These are phyloP conservation scores for Xylaria sp. DNA, from an alignment of 2,329 filamentous ascomycete genomes.

Conservation along the genomic window DNA sequence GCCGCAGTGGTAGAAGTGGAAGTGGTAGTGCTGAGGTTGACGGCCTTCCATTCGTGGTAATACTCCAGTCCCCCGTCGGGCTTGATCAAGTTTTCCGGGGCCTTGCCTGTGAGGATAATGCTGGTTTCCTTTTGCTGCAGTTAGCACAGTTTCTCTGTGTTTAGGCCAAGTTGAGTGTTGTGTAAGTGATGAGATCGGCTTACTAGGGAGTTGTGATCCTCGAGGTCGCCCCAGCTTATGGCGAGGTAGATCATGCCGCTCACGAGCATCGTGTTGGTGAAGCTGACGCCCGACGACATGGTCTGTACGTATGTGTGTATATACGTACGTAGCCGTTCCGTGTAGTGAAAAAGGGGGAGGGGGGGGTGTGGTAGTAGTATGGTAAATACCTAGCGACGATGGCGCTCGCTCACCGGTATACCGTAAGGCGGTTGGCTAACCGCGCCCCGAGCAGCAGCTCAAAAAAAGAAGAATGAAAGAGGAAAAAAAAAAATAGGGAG, in stretches of 20 bases:
- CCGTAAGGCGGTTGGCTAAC: not conserved
- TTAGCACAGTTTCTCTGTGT: not conserved
- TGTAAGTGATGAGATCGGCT: not conserved
- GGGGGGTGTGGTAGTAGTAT: not conserved
- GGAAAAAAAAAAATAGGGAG: not conserved
- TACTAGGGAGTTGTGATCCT: not conserved
- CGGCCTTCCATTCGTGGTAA: not conserved
- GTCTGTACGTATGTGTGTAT: not conserved
- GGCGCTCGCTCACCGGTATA: not conserved
- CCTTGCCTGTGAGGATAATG: not conserved
- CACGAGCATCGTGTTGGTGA: not conserved
- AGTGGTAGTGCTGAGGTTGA: not conserved
- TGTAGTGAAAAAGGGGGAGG: not conserved
- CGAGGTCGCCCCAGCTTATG: not conserved
- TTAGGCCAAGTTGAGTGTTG: not conserved
- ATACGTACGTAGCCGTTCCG: not conserved
- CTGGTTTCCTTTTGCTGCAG: not conserved
- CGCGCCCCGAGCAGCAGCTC: no score
- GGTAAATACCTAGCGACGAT: not conserved
- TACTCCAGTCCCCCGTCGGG: not conserved
- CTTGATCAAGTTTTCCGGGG: not conserved
- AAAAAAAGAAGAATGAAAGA: not conserved
- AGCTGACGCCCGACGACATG: not conserved
- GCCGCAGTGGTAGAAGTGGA: not conserved
- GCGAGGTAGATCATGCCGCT: not conserved